Evolutionary conservation across 2,329 filamentous ascomycete genomes (phyloP), one percentile per base, ranked within the genome.

Genomic region (Sporothrix variecibatus): DNA sequence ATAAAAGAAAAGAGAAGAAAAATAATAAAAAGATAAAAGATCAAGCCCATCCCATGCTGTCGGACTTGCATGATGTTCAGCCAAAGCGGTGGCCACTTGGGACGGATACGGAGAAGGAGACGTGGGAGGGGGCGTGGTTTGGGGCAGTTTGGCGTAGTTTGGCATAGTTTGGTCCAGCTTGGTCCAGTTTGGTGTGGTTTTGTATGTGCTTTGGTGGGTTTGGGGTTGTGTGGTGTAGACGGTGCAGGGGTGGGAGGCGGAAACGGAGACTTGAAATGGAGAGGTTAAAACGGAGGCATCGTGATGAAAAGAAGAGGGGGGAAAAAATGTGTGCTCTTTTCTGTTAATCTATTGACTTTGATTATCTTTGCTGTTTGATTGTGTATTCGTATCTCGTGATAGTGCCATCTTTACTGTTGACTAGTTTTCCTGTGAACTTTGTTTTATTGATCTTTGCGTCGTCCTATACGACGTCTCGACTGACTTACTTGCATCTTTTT

Each of bases 21-120:
- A 28, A 20, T 11, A 15, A 38, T 8, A 31, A 28, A 23, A 7
- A 26, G 23, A 23, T 26, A 3, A 1, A 28, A 72, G 71, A 72
- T 4, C 17, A 23, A 23, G 1, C 58, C 75, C 77, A 74, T 79
- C 75, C 71, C 76, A 78, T 76, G 75, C 77, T 79, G 78, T 79
- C 75, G 77, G 23, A 12, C 43, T 77, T 78, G 80, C 79, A 79
- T 81, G 78, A 80, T 81, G 79, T 78, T 79, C 80, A 80, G 78
- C 79, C 79, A 79, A 80, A 81, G 80, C 79, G 79, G 78, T 78
- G 80, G 77, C 80, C 81, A 81, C 80, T 80, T 79, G 78, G 78
- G 72, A 69, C 75, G 67, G 67, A 60, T 28, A 76, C 73, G 72
- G 62, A 43, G 75, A 68, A 72, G 62, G 72, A 69, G 43, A 53